A percentile compares a stretch with the other conserved stretches of the same genome.
Evolutionary conservation across 768 basidiomycete species (phyloP).

Genomic region (Tulasnella sp.): DNA sequence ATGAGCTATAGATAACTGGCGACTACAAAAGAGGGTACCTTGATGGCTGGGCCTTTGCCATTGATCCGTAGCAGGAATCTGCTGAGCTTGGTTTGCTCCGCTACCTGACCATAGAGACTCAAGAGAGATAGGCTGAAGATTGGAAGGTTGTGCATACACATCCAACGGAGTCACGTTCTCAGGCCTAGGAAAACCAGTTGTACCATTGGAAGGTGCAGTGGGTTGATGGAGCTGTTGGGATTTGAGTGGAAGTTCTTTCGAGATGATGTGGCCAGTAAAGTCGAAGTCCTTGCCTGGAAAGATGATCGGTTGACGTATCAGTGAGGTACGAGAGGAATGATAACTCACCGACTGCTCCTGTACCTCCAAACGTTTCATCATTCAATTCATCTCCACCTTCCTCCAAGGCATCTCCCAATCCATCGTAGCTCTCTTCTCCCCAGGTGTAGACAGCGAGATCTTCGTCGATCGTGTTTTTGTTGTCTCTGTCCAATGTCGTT

Average conservation of each 20-base stretch:
- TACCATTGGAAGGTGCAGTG: slow-evolving; percentile 11
- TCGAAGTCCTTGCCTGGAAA: slow-evolving; percentile 78
- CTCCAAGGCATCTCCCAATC: slow-evolving; percentile 64
- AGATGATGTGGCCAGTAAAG: slow-evolving; percentile 44
- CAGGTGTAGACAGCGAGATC: slow-evolving; percentile 86
- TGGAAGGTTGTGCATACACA: no score
- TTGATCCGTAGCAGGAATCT: no score
- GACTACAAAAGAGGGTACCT: no score
- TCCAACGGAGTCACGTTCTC: no score
- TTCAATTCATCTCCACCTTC: slow-evolving; percentile 90
- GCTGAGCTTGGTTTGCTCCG: no score
- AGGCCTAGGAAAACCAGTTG: no score
- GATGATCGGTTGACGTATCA: slow-evolving; percentile 10
- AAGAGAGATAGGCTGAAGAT: no score
- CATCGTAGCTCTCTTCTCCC: slow-evolving; percentile 85
- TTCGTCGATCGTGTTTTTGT: slow-evolving; percentile 47
- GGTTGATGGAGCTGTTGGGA: background rate
- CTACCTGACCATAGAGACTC: no score
- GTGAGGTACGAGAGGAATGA: background rate
- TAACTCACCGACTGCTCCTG: slow-evolving; percentile 56
- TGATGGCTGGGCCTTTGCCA: no score
- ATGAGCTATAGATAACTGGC: no score
- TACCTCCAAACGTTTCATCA: slow-evolving; percentile 87
- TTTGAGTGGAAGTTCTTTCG: slow-evolving; percentile 23
- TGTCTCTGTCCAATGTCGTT: slow-evolving; percentile 46